These are phyloP conservation scores for Picochlorum costavermella DNA, from an alignment of 139 green algal genomes.

Conservation along the genomic window DNA sequence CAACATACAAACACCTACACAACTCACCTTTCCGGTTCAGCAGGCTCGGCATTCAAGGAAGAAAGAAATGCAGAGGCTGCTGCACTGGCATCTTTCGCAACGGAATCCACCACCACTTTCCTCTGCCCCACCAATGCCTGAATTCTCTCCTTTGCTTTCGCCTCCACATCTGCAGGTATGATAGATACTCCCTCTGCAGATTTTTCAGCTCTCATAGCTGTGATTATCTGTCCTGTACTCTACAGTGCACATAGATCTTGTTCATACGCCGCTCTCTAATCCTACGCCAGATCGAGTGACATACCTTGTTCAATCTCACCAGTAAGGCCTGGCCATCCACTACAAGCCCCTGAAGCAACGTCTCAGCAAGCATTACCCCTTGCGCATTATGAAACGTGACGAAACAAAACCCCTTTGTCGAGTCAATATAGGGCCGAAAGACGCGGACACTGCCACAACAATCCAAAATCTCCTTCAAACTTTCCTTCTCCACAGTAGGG, in stretches of 20 bases:
- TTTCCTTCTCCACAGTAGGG: slow-evolving; percentile 49
- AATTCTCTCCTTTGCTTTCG: slow-evolving; percentile 13
- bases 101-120: slow-evolving; percentile 8
- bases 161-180: slow-evolving; percentile 16
- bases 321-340: slow-evolving; percentile 79
- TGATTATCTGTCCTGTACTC: neutral
- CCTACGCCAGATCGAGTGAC: slow-evolving; percentile 43
- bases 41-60: neutral
- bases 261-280: slow-evolving; percentile 37
- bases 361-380: slow-evolving; percentile 56
- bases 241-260: neutral
- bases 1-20: neutral
- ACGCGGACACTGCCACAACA: slow-evolving; percentile 69
- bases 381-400: slow-evolving; percentile 74
- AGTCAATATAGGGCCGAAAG: slow-evolving; percentile 81
- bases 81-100: slow-evolving; percentile 14
- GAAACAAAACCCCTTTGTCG: slow-evolving; percentile 86
- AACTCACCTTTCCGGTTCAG: neutral
- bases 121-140: slow-evolving; percentile 7
- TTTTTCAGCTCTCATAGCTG: neutral
- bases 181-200: neutral
- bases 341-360: slow-evolving; percentile 52
- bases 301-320: slow-evolving; percentile 68
- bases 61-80: slow-evolving; percentile 38
- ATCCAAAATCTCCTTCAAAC: slow-evolving; percentile 64